phyloP scores from a whole-genome alignment of 352 stramenopile species.

The Pythium brachiatum region DNA sequence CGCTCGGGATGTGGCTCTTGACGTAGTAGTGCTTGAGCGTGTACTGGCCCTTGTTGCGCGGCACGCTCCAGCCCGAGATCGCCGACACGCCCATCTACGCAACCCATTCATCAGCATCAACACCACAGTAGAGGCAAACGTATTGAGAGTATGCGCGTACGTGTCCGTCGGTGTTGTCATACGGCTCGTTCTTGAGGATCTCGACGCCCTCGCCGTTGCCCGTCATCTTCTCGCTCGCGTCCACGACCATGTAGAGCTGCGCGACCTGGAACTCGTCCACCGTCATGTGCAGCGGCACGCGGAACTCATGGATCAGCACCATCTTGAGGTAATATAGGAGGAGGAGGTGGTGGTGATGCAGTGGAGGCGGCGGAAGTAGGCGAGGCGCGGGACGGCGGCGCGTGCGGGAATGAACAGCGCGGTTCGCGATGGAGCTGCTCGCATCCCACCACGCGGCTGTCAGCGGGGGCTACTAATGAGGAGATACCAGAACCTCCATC shows the following conservation, averaged over 20 bases:
- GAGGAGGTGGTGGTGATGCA: not conserved
- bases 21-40: conserved; percentile 89
- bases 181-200: conserved; percentile 86
- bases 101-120: not conserved
- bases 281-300: conserved; percentile 83
- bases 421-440: not conserved
- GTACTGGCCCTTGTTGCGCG: conserved; percentile 81
- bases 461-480: conserved; percentile 11
- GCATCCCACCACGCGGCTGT: conserved; percentile 7
- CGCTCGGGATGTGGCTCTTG: conserved; percentile 81
- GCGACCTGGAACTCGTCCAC: conserved; percentile 85
- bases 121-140: not conserved
- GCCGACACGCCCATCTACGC: conserved; percentile 61
- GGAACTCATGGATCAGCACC: conserved; percentile 87
- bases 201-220: conserved; percentile 83
- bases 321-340: conserved; percentile 24
- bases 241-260: conserved; percentile 87
- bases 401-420: not conserved
- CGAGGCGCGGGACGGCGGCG: conserved; percentile 2
- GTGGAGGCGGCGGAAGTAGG: conserved; percentile 7
- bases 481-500: not conserved
- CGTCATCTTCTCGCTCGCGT: conserved; percentile 82
- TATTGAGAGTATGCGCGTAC: conserved; percentile 22
- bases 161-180: conserved; percentile 81
- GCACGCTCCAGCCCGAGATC: conserved; percentile 73